phyloP scores from a whole-genome alignment of 768 basidiomycete species.

The Suillus subaureus region DNA sequence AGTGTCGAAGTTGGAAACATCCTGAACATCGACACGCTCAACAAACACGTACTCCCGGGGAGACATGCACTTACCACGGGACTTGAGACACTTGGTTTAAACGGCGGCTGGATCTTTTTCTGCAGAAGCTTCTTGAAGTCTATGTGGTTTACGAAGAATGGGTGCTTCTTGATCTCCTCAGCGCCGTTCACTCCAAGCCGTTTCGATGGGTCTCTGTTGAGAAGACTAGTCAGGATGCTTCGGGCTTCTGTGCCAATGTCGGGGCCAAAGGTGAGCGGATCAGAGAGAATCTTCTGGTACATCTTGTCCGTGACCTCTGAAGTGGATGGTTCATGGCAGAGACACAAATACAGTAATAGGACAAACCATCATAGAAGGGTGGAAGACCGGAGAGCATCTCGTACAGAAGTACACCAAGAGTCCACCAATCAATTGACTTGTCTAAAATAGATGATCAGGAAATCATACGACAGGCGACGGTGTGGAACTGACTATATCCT shows the following conservation, averaged over 20 bases:
- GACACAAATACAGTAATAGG: constrained; percentile 8
- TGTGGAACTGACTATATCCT: constrained; percentile 62
- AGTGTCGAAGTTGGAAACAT: constrained; percentile 86
- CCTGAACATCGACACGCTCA: constrained; percentile 40
- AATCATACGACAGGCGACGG: background rate
- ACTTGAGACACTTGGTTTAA: constrained; percentile 92
- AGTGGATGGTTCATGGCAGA: constrained; percentile 2
- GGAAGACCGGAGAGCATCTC: constrained; percentile 96
- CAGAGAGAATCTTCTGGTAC: constrained; percentile 94
- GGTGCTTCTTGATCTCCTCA: constrained; percentile 91
- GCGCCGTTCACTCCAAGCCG: constrained; percentile 93
- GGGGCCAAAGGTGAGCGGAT: constrained; percentile 88
- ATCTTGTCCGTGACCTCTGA: constrained; percentile 91
- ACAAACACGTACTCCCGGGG: background rate
- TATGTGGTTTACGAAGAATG: constrained; percentile 91
- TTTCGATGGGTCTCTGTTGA: constrained; percentile 83
- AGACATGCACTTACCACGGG: constrained; percentile 57
- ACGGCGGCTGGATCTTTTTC: constrained; percentile 97
- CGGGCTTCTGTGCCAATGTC: constrained; percentile 85
- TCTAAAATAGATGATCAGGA: constrained; percentile 42
- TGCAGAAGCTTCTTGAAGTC: constrained; percentile 82
- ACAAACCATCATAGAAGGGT: constrained; percentile 87
- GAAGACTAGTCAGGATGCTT: constrained; percentile 81
- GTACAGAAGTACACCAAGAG: constrained; percentile 88
- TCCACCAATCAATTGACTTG: constrained; percentile 98